A percentile compares a stretch with the other conserved stretches of the same genome.
phyloP scores from a whole-genome alignment of 2,329 filamentous ascomycete genomes.

The Neocatenulostroma microsporum region DNA sequence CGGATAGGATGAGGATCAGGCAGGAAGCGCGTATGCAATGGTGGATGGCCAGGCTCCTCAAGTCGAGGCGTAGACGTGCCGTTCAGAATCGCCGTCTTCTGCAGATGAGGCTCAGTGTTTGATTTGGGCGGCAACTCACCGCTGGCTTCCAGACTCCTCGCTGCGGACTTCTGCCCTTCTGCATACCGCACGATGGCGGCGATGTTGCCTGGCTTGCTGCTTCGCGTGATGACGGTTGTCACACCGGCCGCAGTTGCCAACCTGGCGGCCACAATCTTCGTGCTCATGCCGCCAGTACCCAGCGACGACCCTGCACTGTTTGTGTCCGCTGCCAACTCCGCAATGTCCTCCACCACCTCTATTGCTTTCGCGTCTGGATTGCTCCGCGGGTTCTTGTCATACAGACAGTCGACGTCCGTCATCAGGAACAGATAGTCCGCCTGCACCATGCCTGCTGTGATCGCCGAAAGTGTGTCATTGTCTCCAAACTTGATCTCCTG shows the following conservation, averaged over 20 bases:
- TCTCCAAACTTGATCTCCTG: constrained; percentile 99
- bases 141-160: constrained; percentile 20
- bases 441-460: constrained; percentile 94
- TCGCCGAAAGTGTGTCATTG: constrained; percentile 94
- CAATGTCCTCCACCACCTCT: constrained; percentile 85
- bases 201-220: constrained; percentile 89
- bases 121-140: constrained; percentile 13
- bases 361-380: constrained; percentile 82
- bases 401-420: constrained; percentile 97
- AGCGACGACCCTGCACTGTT: constrained; percentile 81
- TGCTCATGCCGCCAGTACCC: constrained; percentile 94
- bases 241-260: constrained; percentile 91
- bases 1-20: constrained; percentile 77
- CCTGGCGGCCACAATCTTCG: constrained; percentile 89
- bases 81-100: constrained; percentile 21
- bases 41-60: constrained; percentile 32
- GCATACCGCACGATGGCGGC: constrained; percentile 75
- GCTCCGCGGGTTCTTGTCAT: constrained; percentile 86
- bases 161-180: constrained; percentile 50
- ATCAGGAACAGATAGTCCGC: constrained; percentile 96
- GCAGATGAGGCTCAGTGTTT: constrained; percentile 10
- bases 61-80: constrained; percentile 18
- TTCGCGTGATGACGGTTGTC: constrained; percentile 89
- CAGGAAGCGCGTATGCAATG: constrained; percentile 87
- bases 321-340: constrained; percentile 74